These are phyloP conservation scores for Dictyostelium brefeldianum DNA, from an alignment of 78 protist species.

Conservation along the genomic window DNA sequence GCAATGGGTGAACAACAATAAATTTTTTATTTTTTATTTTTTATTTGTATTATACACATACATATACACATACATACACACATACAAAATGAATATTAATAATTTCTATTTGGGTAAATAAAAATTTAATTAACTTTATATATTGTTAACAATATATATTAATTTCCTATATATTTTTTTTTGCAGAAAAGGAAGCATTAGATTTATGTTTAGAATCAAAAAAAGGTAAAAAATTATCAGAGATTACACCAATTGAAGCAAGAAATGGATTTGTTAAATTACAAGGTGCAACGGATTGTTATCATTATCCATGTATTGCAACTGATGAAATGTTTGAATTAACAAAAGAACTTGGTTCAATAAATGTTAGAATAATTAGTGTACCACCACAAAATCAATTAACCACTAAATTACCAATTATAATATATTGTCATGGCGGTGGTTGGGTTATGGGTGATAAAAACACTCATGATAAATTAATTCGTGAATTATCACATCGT, in stretches of 20 bases:
- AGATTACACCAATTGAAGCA: neutral
- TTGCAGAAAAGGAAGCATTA: constrained; percentile 28
- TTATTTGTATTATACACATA: too few species aligned
- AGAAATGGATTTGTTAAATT: neutral
- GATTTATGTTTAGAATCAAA: neutral
- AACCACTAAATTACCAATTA: neutral
- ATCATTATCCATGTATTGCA: constrained; percentile 3
- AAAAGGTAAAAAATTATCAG: neutral
- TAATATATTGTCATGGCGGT: neutral
- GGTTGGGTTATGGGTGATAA: constrained; percentile 34
- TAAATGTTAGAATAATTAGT: neutral
- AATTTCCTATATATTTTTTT: too few species aligned
- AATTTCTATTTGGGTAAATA: too few species aligned
- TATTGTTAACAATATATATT: too few species aligned
- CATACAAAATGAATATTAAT: too few species aligned
- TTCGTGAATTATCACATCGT: constrained; percentile 20
- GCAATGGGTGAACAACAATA: too few species aligned
- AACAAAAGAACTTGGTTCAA: neutral
- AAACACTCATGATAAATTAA: neutral
- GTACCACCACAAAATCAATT: neutral
- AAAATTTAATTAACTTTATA: too few species aligned
- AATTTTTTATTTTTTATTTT: too few species aligned
- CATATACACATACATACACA: too few species aligned
- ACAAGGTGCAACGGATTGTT: neutral
- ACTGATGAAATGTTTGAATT: neutral